Evolutionary conservation across 1,139 yeast genomes (phyloP), one percentile per base, ranked within the genome.

Genomic region (Hyphopichia pseudoburtonii): DNA sequence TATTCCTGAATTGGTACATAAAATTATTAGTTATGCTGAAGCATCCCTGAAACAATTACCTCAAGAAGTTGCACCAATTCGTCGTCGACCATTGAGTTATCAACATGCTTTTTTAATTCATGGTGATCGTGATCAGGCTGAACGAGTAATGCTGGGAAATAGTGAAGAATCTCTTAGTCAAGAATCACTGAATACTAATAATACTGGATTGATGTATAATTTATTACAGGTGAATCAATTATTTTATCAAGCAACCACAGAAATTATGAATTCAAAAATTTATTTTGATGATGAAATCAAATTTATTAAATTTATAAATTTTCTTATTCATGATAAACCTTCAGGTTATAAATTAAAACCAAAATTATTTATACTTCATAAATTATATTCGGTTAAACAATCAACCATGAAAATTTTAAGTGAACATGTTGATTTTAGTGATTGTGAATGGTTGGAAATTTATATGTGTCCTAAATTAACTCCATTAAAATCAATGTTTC

Each of bases 391-490:
- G 36, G 50, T 60, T 17, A 62, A 52, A 38, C 71, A 65, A 41
- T 37, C 43, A 5, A 36, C 58, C n/a, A 46, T 68, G 26, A 62
- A 62, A 10, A 27, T 40, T 8, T 34, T 62, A 6, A 45, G 49
- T 2, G 25, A 42, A 15, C 40, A 42, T 9, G 54, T 82, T 12
- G 60, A 66, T 28, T 77, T 78, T 29, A 66, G 72, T 5, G 64
- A 71, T 27, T 57, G 89, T 34, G 66, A 70, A 43, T 77, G 85
- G 82, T 66, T 90, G 29, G 96, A 89, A 57, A 70, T 89, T 47
- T 88, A 85, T 60, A 84, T 90, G 57, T 89, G 96, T 55, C 94
- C 96, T 3, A 70, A 71, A 37, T 57, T 86, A 25, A 52, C 73
- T 3, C 96, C 96, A 1, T 71, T 77, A 0, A 48, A 62, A 4